Evolutionary conservation across 345 rosid genomes (phyloP), one percentile per base, ranked within the genome.

Genomic region (Acer saccharum): DNA sequence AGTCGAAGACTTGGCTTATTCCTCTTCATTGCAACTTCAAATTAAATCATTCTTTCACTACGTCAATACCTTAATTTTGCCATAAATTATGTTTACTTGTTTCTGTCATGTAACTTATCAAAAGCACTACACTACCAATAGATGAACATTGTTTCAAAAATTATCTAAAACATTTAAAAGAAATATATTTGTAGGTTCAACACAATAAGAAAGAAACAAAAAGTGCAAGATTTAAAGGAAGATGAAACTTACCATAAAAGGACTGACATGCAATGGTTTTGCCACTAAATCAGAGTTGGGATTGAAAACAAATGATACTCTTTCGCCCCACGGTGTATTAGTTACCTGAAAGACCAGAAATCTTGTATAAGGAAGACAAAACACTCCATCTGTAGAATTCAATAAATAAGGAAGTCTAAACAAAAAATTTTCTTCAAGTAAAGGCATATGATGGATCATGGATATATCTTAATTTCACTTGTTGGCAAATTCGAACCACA

Each of bases 281-380:
- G 97, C 97, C 79, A 95, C 90, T 76, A 84, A 32, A 85, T 93
- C 97, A n/a, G 97, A 92, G 69, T 87, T 80, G 46, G 97, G 97
- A 27, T 92, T 62, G 88, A 95, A 95, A 64, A 88, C 93, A 85
- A 93, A 95, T 1, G 74, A 77, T 43, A 91, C 97, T 54, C 97
- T 85, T 80, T 95, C 98, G 8, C 92, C 97, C 98, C 99, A 95
- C 9, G 99, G 99, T 23, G 97, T 92, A 81, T 93, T 95, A 35
- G 99, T 95, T 71, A 95, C 98, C 99, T 93, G 75, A 6, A 72
- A 65, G 23, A 50, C 60, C 83, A 81, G 10, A 77, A 78, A 9
- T 10, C 10, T 7, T 43, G 11, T 9, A 9, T 7, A 43, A 43
- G 46, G 46, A 43, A 43, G 46, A 8, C 46, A 9, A 43, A 43